These are phyloP conservation scores for Penicillium sp. DNA, from an alignment of 2,329 filamentous ascomycete species.

Conservation along the genomic window DNA sequence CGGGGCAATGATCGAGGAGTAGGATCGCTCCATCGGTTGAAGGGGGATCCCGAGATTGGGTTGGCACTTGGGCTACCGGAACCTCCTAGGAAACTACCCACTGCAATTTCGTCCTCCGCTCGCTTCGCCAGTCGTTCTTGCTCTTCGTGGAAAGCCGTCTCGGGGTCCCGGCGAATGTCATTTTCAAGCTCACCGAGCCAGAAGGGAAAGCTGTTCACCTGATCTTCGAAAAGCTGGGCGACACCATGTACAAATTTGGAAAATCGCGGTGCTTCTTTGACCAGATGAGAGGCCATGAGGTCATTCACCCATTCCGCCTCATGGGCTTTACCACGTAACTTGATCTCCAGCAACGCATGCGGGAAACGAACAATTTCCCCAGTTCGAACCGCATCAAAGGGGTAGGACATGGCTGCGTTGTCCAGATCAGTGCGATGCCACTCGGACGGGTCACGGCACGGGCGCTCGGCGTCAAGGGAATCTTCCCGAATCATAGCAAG, in stretches of 20 bases:
- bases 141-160: slow-evolving; percentile 83
- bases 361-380: slow-evolving; percentile 89
- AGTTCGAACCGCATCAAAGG: slow-evolving; percentile 79
- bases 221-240: slow-evolving; percentile 85
- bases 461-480: slow-evolving; percentile 70
- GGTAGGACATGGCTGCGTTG: slow-evolving; percentile 71
- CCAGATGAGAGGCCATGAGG: slow-evolving; percentile 83
- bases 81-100: slow-evolving; percentile 76
- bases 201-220: slow-evolving; percentile 93
- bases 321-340: slow-evolving; percentile 60
- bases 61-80: slow-evolving; percentile 27
- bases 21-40: slow-evolving; percentile 23
- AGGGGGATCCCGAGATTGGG: slow-evolving; percentile 33
- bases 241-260: slow-evolving; percentile 96
- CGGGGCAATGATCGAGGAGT: slow-evolving; percentile 22
- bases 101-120: slow-evolving; percentile 79
- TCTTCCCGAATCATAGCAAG: slow-evolving; percentile 77
- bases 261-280: slow-evolving; percentile 83
- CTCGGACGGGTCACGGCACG: slow-evolving; percentile 77
- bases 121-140: slow-evolving; percentile 74
- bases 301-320: slow-evolving; percentile 83
- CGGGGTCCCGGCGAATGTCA: slow-evolving; percentile 90
- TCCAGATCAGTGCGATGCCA: slow-evolving; percentile 95
- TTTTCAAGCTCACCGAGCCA: slow-evolving; percentile 89
- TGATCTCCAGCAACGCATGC: slow-evolving; percentile 86